These are phyloP conservation scores for Nidula niveotomentosa DNA, from an alignment of 1,284 basidiomycete genomes.

Conservation along the genomic window DNA sequence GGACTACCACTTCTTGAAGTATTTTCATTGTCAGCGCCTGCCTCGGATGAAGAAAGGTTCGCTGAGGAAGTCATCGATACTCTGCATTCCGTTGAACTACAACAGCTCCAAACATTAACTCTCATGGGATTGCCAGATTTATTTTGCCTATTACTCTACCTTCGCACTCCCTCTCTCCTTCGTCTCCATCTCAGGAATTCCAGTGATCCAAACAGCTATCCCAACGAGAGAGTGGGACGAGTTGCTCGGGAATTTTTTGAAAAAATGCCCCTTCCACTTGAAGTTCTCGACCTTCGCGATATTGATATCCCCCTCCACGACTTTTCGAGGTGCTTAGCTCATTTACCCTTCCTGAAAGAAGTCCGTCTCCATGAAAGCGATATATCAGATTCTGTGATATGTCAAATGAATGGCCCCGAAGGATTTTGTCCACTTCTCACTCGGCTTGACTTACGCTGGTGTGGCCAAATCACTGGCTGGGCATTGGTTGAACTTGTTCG, in stretches of 20 bases:
- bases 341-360: slow-evolving; percentile 40
- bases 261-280: slow-evolving; percentile 37
- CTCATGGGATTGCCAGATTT: slow-evolving; percentile 41
- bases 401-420: slow-evolving; percentile 34
- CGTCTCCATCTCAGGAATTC: slow-evolving; percentile 42
- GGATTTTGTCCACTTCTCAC: slow-evolving; percentile 48
- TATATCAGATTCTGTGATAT: slow-evolving; percentile 49
- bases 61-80: slow-evolving; percentile 21
- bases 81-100: slow-evolving; percentile 29
- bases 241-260: slow-evolving; percentile 39
- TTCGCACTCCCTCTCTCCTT: slow-evolving; percentile 41
- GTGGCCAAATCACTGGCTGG: slow-evolving; percentile 50
- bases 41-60: slow-evolving; percentile 31
- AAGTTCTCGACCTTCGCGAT: slow-evolving; percentile 56
- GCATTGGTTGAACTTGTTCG: slow-evolving; percentile 49
- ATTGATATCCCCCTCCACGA: slow-evolving; percentile 43
- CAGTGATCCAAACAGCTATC: neutral
- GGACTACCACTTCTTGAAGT: slow-evolving; percentile 31
- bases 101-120: slow-evolving; percentile 36
- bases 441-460: slow-evolving; percentile 61
- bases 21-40: slow-evolving; percentile 41
- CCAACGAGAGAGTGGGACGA: neutral
- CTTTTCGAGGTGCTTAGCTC: slow-evolving; percentile 39
- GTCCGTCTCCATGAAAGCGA: slow-evolving; percentile 62
- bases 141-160: slow-evolving; percentile 40